Conservation (phyloP, 2,329 filamentous ascomycete genomes). For the Epichloe bromicola region DNA sequence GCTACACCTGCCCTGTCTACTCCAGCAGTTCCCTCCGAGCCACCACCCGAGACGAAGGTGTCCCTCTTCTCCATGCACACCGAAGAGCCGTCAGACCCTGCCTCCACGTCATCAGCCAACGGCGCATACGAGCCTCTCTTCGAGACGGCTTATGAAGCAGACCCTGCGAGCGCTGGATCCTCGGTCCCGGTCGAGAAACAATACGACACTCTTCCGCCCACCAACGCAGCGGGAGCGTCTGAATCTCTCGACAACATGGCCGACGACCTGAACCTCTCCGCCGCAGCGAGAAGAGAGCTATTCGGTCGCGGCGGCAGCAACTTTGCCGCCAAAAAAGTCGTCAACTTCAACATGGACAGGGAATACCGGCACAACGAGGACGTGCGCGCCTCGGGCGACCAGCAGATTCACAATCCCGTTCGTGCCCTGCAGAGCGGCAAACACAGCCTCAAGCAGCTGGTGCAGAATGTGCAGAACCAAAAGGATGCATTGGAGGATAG, state of each 20-base stretch:
- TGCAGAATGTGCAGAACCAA: conserved; percentile 71
- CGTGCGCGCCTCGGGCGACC: conserved; percentile 55
- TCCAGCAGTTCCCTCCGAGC: conserved; percentile 7
- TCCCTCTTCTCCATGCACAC: conserved; percentile 56
- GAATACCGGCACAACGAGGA: conserved; percentile 81
- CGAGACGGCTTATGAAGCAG: conserved; percentile 16
- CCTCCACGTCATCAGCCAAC: conserved; percentile 9
- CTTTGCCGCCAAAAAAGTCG: conserved; percentile 41
- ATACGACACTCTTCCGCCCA: conserved; percentile 14
- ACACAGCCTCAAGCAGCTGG: conserved; percentile 77
- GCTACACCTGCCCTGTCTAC: background rate
- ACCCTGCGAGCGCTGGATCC: background rate
- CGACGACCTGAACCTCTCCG: conserved; percentile 64
- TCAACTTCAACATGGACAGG: conserved; percentile 78
- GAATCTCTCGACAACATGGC: conserved; percentile 60
- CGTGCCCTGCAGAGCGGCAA: conserved; percentile 72
- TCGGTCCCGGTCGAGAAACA: conserved; percentile 2
- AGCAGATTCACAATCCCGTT: conserved; percentile 68
- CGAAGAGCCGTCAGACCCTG: conserved; percentile 22
- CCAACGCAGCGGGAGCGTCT: conserved; percentile 15
- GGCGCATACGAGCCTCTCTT: conserved; percentile 41
- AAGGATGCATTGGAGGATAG: conserved; percentile 83
- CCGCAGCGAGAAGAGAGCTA: conserved; percentile 65
- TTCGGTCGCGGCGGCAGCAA: conserved; percentile 54
- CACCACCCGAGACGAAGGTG: conserved; percentile 35